phyloP scores from a whole-genome alignment of 805 yeast species.

The Wickerhamomyces canadensis region DNA sequence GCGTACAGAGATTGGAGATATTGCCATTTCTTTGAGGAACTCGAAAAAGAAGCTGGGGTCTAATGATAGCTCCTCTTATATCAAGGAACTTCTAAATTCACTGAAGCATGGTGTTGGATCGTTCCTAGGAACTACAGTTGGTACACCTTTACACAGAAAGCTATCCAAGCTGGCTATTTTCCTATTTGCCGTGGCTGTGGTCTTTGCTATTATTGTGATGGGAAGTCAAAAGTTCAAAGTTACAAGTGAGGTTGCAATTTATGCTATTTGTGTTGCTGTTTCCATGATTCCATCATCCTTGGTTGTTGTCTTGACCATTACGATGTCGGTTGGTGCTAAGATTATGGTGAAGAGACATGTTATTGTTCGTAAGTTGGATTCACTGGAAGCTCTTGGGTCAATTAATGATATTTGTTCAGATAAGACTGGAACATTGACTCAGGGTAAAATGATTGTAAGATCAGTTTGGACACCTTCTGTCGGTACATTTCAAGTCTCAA shows the following conservation, averaged over 20 bases:
- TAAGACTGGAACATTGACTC: conserved; percentile 78
- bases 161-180: conserved; percentile 72
- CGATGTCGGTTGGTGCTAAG: conserved; percentile 80
- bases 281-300: conserved; percentile 81
- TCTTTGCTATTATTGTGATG: conserved; percentile 84
- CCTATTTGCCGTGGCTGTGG: conserved; percentile 71
- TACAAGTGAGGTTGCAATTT: conserved; percentile 76
- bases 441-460: conserved; percentile 73
- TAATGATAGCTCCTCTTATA: conserved; percentile 37
- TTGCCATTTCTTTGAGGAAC: conserved; percentile 54
- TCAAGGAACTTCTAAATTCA: conserved; percentile 33
- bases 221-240: conserved; percentile 73
- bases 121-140: conserved; percentile 68
- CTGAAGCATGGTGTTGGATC: conserved; percentile 53
- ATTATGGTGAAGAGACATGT: conserved; percentile 64
- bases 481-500: conserved; percentile 51
- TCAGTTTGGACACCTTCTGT: conserved; percentile 62
- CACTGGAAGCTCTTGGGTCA: conserved; percentile 74
- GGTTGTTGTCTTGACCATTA: conserved; percentile 76
- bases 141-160: conserved; percentile 77
- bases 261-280: conserved; percentile 77
- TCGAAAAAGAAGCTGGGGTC: conserved; percentile 36
- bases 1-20: conserved; percentile 67
- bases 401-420: conserved; percentile 78
- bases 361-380: conserved; percentile 70